Conservation (phyloP, 1,284 basidiomycete genomes). For the Cutaneotrichosporon cavernicola region DNA sequence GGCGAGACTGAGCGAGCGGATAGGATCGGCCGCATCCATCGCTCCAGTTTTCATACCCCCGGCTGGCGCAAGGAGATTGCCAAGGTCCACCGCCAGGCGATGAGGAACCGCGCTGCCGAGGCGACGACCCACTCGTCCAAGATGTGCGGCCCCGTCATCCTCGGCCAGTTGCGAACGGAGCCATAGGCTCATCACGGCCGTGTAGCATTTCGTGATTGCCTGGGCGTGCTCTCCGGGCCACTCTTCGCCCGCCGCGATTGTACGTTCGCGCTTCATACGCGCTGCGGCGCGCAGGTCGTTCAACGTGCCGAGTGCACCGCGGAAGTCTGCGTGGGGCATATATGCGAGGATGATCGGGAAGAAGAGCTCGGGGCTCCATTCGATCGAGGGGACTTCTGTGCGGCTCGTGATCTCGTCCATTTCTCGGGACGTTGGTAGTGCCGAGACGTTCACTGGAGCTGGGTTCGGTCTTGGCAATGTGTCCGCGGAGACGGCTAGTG, state of each 20-base stretch:
- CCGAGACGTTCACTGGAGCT: too few species aligned
- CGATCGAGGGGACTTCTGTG: background rate
- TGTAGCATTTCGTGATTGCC: constrained; percentile 7
- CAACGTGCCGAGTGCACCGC: constrained; percentile 10
- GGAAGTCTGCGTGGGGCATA: constrained; percentile 10
- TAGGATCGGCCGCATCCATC: background rate
- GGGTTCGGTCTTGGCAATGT: too few species aligned
- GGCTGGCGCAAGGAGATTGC: background rate
- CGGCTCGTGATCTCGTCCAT: background rate
- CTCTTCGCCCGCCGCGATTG: background rate
- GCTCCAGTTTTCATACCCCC: background rate
- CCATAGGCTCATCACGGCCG: constrained; percentile 15
- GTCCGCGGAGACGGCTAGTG: background rate
- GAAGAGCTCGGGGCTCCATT: constrained; percentile 7
- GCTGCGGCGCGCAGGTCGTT: constrained; percentile 3
- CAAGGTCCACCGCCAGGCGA: constrained; percentile 11
- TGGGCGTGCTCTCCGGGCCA: constrained; percentile 6
- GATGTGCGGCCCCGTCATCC: background rate
- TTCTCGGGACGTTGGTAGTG: background rate
- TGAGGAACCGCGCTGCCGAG: constrained; percentile 4
- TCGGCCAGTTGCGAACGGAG: constrained; percentile 5
- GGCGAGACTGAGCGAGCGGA: background rate
- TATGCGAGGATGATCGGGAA: constrained; percentile 10
- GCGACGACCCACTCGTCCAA: background rate
- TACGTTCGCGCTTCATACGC: background rate